Percentiles rank a stretch among this genome's conserved stretches.
Conservation (phyloP, 2,329 filamentous ascomycete species). For the Knoxdaviesia capensis region DNA sequence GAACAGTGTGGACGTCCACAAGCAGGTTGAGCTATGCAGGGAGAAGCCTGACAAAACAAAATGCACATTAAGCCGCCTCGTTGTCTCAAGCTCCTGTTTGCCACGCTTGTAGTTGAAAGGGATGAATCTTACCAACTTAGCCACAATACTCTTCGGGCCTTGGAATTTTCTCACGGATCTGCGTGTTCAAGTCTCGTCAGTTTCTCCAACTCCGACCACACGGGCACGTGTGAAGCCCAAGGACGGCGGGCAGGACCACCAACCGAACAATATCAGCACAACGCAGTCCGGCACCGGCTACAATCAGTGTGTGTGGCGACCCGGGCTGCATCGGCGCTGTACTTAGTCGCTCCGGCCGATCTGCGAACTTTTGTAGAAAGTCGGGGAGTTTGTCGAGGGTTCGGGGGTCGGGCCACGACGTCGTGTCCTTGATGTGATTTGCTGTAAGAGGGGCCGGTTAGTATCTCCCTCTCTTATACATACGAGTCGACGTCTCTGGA, state of each 20-base stretch:
- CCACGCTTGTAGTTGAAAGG: too few relatives aligned
- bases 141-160: conserved; percentile 55
- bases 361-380: conserved; percentile 48
- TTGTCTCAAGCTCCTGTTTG: too few relatives aligned
- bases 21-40: too few relatives aligned
- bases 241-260: conserved; percentile 3
- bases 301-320: conserved; percentile 67
- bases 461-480: not conserved
- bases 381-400: conserved; percentile 27
- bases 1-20: too few relatives aligned
- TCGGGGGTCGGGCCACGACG: conserved; percentile 46
- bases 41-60: too few relatives aligned
- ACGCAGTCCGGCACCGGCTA: conserved; percentile 68
- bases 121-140: conserved; percentile 44
- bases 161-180: conserved; percentile 62
- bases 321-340: conserved; percentile 49
- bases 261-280: conserved; percentile 69
- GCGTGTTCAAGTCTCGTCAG: conserved; percentile 5
- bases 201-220: not conserved
- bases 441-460: conserved; percentile 22
- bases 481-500: not conserved
- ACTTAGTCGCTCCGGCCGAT: conserved; percentile 36
- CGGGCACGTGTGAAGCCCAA: not conserved
- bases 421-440: conserved; percentile 60
- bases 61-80: too few relatives aligned